Evolutionary conservation across 78 protist genomes (phyloP).

Genomic region (Isochrysis galbana): DNA sequence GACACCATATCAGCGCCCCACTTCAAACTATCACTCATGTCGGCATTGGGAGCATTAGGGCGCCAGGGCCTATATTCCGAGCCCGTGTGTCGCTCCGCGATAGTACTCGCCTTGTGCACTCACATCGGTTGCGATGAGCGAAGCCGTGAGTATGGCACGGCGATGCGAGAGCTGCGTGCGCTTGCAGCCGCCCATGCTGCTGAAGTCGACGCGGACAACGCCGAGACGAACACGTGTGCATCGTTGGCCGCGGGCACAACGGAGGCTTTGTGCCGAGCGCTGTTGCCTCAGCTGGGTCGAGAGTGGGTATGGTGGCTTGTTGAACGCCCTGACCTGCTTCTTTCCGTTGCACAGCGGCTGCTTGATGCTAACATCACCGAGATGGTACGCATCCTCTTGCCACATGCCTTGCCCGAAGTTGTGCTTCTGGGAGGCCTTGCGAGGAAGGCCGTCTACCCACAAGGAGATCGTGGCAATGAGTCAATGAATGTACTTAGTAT

Average conservation of each 20-base stretch:
- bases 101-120: neutral
- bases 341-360: neutral
- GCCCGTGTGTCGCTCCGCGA: neutral
- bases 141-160: neutral
- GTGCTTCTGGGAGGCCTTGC: neutral
- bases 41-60: neutral
- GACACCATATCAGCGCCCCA: neutral
- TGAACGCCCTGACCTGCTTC: neutral
- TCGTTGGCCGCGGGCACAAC: neutral
- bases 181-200: neutral
- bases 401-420: neutral
- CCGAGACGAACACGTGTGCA: too few relatives aligned
- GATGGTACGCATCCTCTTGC: neutral
- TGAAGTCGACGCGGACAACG: neutral
- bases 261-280: neutral
- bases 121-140: neutral
- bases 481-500: neutral
- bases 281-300: neutral
- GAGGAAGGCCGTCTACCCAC: neutral
- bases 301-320: neutral
- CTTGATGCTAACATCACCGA: neutral
- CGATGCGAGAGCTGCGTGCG: neutral
- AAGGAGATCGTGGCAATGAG: neutral
- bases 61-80: neutral
- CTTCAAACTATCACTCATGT: neutral